phyloP scores from a whole-genome alignment of 805 yeast genomes.

The Candida dajiaensis region DNA sequence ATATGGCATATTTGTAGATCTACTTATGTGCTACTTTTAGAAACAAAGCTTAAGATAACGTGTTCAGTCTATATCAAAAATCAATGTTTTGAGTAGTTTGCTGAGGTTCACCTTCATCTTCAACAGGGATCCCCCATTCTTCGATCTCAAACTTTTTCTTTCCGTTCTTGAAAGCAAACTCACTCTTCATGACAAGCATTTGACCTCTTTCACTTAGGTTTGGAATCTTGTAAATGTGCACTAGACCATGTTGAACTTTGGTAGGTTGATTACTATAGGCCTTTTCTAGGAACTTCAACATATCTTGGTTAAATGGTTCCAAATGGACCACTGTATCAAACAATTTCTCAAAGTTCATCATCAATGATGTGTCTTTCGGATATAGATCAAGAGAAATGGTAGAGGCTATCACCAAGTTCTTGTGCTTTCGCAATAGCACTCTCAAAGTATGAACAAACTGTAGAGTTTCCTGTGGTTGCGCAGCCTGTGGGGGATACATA shows the following conservation, averaged over 20 bases:
- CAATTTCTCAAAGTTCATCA: constrained; percentile 50
- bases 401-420: constrained; percentile 40
- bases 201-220: constrained; percentile 68
- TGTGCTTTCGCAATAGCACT: constrained; percentile 41
- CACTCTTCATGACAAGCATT: constrained; percentile 70
- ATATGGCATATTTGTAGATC: too few species aligned
- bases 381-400: constrained; percentile 64
- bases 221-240: constrained; percentile 71
- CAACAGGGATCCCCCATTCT: constrained; percentile 97
- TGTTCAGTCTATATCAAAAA: constrained; percentile 5
- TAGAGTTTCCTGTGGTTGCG: constrained; percentile 42
- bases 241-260: constrained; percentile 79
- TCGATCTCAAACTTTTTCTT: constrained; percentile 79
- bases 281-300: constrained; percentile 58
- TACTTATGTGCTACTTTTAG: not conserved
- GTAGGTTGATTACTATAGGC: constrained; percentile 68
- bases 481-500: constrained; percentile 48
- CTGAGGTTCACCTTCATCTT: constrained; percentile 42
- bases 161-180: constrained; percentile 83
- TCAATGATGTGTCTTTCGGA: constrained; percentile 44
- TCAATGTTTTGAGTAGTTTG: constrained; percentile 21
- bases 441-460: constrained; percentile 59
- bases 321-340: constrained; percentile 67
- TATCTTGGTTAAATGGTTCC: constrained; percentile 76
- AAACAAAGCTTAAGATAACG: not conserved